Percentiles rank a stretch among this genome's conserved stretches.
Conservation (phyloP, 1,284 basidiomycete genomes). For the Cryptococcus wingfieldii region DNA sequence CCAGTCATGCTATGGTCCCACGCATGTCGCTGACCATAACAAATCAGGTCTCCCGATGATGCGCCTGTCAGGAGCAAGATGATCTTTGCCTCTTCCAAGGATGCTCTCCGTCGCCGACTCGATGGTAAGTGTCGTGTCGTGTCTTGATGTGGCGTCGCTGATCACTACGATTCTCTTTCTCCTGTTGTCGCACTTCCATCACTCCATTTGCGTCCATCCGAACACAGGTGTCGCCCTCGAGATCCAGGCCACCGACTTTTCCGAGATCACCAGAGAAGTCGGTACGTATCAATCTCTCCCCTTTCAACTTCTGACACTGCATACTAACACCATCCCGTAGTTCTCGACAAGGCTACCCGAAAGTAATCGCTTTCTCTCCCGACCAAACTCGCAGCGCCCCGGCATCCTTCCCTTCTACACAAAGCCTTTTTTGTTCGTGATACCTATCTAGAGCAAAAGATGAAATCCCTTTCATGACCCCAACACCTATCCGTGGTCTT, state of each 20-base stretch:
- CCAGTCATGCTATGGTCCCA: too few species aligned
- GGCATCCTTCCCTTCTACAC: too few species aligned
- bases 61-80: slow-evolving; percentile 91
- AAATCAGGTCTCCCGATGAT: slow-evolving; percentile 74
- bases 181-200: background rate
- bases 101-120: slow-evolving; percentile 70
- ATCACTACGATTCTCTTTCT: background rate
- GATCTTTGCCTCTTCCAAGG: slow-evolving; percentile 88
- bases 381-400: too few species aligned
- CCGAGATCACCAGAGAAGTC: slow-evolving; percentile 70
- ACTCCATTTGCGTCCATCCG: background rate
- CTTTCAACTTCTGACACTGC: background rate
- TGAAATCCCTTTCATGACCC: too few species aligned
- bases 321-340: slow-evolving; percentile 8
- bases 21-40: too few species aligned
- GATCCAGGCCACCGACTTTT: slow-evolving; percentile 80
- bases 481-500: too few species aligned
- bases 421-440: too few species aligned
- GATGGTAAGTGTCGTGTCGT: slow-evolving; percentile 28
- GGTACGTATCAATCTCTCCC: slow-evolving; percentile 56
- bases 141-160: background rate
- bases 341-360: slow-evolving; percentile 40
- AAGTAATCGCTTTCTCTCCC: slow-evolving; percentile 20
- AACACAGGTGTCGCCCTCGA: slow-evolving; percentile 53
- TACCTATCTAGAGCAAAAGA: too few species aligned